Evolutionary conservation across 371 early-diverging fungal species (phyloP).

Genomic region (Dentiscutata heterogama): DNA sequence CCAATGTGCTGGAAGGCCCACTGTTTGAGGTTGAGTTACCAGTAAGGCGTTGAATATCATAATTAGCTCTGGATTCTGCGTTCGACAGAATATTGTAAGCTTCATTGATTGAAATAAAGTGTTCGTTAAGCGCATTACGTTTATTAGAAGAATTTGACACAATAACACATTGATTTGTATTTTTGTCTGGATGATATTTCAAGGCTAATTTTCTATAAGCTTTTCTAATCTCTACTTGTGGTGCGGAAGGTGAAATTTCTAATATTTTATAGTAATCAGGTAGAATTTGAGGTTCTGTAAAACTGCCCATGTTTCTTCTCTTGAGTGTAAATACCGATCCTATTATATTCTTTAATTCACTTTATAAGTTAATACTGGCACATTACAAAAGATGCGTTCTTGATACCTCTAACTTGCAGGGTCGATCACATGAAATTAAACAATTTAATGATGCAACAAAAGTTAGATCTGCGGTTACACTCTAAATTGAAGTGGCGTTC

Average conservation of each 20-base stretch:
- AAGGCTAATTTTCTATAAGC: constrained; percentile 96
- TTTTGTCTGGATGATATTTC: constrained; percentile 96
- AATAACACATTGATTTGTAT: constrained; percentile 84
- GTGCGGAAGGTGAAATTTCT: constrained; percentile 80
- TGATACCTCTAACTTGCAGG: too few relatives aligned
- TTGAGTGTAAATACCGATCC: too few relatives aligned
- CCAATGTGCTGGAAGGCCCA: neutral
- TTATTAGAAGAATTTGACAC: neutral
- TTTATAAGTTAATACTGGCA: too few relatives aligned
- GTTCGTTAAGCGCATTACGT: neutral
- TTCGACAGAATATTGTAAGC: constrained; percentile 95
- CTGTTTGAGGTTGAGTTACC: neutral
- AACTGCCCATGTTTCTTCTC: neutral
- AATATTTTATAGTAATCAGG: constrained; percentile 83
- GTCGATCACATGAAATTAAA: too few relatives aligned
- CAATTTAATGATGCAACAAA: too few relatives aligned
- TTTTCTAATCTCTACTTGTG: constrained; percentile 88
- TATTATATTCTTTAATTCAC: too few relatives aligned
- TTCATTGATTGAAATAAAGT: constrained; percentile 47
- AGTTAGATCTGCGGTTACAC: too few relatives aligned
- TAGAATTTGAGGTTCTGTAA: neutral
- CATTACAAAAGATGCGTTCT: too few relatives aligned
- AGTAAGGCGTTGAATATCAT: constrained; percentile 69
- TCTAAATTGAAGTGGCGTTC: too few relatives aligned
- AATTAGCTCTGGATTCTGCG: constrained; percentile 87